Evolutionary conservation across 2,329 filamentous ascomycete species (phyloP).

Genomic region (Cordyceps cicadae): DNA sequence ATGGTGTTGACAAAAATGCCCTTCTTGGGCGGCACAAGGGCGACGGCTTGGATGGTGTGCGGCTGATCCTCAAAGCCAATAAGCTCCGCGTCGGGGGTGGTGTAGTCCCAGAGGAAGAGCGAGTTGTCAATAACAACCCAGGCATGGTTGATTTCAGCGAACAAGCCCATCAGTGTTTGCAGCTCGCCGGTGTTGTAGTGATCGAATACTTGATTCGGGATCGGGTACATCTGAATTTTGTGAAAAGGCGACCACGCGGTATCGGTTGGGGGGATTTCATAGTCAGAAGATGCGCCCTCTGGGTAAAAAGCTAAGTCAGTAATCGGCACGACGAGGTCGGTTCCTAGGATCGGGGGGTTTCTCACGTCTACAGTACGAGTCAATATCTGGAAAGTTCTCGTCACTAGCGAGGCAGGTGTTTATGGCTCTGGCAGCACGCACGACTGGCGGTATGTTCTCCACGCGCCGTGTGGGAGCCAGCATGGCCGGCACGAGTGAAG

Average conservation of each 20-base stretch:
- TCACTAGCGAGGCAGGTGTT: conserved; percentile 71
- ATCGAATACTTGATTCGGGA: conserved; percentile 86
- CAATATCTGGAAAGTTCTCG: conserved; percentile 76
- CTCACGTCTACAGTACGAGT: conserved; percentile 82
- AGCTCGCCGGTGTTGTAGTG: conserved; percentile 85
- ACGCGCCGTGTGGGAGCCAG: conserved; percentile 36
- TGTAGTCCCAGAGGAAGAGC: conserved; percentile 97
- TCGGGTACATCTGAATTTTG: conserved; percentile 75
- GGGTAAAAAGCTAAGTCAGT: conserved; percentile 19
- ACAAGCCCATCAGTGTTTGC: conserved; percentile 88
- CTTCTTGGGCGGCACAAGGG: conserved; percentile 72
- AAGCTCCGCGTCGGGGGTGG: conserved; percentile 79
- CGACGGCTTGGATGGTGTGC: conserved; percentile 84
- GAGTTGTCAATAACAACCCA: conserved; percentile 96
- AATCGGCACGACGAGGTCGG: background rate
- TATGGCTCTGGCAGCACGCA: conserved; percentile 74
- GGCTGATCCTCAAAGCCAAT: conserved; percentile 87
- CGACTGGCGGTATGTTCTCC: conserved; percentile 54
- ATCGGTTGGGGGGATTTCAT: conserved; percentile 64
- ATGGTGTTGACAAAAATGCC: conserved; percentile 84
- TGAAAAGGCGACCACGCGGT: conserved; percentile 83
- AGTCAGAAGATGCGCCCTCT: conserved; percentile 89
- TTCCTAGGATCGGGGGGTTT: conserved; percentile 17
- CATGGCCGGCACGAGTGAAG: conserved; percentile 21
- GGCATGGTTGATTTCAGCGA: conserved; percentile 88